These are phyloP conservation scores for Luzula sylvatica DNA, from an alignment of 176 grass and related monocot species.

Conservation along the genomic window DNA sequence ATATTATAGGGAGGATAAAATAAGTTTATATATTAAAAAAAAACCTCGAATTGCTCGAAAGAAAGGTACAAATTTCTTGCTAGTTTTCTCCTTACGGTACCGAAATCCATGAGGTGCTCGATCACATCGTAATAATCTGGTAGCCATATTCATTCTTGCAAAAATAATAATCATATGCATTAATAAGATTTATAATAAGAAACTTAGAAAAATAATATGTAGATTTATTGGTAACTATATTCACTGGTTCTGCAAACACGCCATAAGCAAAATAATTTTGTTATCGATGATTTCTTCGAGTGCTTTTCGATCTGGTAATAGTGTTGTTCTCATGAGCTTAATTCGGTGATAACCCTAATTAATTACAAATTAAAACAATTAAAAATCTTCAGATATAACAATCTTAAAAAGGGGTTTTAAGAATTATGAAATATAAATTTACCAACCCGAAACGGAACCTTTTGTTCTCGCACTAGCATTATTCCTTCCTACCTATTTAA, in stretches of 20 bases:
- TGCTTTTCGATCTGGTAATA: conserved; percentile 55
- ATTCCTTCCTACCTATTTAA: conserved; percentile 31
- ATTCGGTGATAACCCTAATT: neutral
- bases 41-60: conserved; percentile 96
- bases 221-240: conserved; percentile 85
- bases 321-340: conserved; percentile 41
- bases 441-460: conserved; percentile 50
- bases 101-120: conserved; percentile 95
- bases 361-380: conserved; percentile 6
- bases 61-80: conserved; percentile 61
- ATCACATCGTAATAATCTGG: conserved; percentile 96
- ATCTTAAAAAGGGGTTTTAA: neutral
- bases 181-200: neutral
- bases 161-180: neutral
- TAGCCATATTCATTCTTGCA: conserved; percentile 59
- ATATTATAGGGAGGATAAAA: too few relatives aligned
- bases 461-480: conserved; percentile 37
- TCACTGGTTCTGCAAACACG: conserved; percentile 84
- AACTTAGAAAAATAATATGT: conserved; percentile 11
- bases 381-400: conserved; percentile 4
- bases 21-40: conserved; percentile 1
- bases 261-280: conserved; percentile 82
- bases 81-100: conserved; percentile 84
- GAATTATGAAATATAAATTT: conserved; percentile 6
- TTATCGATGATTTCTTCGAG: conserved; percentile 84